These are phyloP conservation scores for Rugosomyces carneus DNA, from an alignment of 1,284 basidiomycete genomes.

Conservation along the genomic window DNA sequence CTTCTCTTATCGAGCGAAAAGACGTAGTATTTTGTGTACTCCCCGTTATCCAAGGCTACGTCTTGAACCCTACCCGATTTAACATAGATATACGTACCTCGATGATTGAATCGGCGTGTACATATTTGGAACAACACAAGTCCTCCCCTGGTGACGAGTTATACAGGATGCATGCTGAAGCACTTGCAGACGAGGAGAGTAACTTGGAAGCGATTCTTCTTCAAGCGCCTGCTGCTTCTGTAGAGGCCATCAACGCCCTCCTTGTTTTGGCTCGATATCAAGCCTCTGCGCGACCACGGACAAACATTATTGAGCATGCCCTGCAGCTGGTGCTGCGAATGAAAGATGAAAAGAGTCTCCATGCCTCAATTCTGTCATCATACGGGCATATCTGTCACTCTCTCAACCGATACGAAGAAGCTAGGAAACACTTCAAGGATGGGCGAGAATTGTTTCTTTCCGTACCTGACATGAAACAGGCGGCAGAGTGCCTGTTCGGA, in stretches of 20 bases:
- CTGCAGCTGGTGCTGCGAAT: background rate
- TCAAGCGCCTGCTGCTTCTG: too few species aligned
- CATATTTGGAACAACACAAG: background rate
- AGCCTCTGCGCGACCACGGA: background rate
- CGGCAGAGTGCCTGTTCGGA: background rate
- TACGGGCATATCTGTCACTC: background rate
- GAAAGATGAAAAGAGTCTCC: background rate
- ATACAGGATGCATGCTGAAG: background rate
- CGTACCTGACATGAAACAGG: background rate
- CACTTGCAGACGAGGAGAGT: conserved; percentile 1
- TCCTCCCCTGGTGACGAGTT: background rate
- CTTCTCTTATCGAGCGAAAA: conserved; percentile 1
- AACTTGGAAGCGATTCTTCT: conserved; percentile 9
- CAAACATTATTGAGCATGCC: conserved; percentile 2
- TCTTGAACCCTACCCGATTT: conserved; percentile 1
- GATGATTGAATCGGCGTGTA: conserved; percentile 2
- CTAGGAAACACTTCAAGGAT: background rate
- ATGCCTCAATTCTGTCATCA: background rate
- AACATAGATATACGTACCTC: background rate
- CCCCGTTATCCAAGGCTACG: conserved; percentile 4
- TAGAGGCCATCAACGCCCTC: background rate
- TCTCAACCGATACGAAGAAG: background rate
- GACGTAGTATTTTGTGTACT: background rate
- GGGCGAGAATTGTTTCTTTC: background rate
- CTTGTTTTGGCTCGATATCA: conserved; percentile 5